Evolutionary conservation across 2,329 filamentous ascomycete genomes (phyloP).

Genomic region (Rhinocladiella similis): DNA sequence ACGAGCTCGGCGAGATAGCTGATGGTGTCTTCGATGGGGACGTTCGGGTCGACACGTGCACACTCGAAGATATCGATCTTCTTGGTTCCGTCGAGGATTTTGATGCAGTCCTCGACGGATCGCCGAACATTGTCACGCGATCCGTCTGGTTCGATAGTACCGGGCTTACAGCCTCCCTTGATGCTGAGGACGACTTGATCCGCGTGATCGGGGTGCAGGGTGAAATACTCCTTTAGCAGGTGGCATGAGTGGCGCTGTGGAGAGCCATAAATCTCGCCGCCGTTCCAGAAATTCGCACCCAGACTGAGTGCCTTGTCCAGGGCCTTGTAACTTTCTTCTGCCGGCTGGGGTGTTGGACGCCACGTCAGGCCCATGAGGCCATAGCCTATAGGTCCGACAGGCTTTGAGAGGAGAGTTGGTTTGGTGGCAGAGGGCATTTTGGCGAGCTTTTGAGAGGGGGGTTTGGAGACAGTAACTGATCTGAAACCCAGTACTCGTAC

Average conservation of each 20-base stretch:
- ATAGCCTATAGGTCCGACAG: constrained; percentile 54
- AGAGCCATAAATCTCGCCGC: constrained; percentile 64
- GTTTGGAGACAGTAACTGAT: too few species aligned
- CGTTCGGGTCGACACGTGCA: constrained; percentile 56
- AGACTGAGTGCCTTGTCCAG: constrained; percentile 55
- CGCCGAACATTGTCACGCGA: constrained; percentile 56
- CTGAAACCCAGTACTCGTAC: too few species aligned
- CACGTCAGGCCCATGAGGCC: constrained; percentile 45
- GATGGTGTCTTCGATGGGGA: constrained; percentile 50
- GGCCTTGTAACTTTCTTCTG: constrained; percentile 47
- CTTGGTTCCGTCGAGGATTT: constrained; percentile 53
- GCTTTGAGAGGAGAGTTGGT: constrained; percentile 40
- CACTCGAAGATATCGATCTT: constrained; percentile 61
- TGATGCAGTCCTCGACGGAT: constrained; percentile 60
- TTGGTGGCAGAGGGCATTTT: constrained; percentile 9
- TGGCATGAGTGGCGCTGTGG: constrained; percentile 59
- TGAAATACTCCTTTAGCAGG: constrained; percentile 63
- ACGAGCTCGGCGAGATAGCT: constrained; percentile 40
- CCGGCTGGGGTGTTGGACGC: constrained; percentile 32
- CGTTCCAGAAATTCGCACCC: constrained; percentile 60
- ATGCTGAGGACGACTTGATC: constrained; percentile 62
- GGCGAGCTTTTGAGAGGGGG: neutral
- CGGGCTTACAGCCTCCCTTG: constrained; percentile 55
- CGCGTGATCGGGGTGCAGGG: constrained; percentile 63
- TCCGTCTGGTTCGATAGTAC: constrained; percentile 47